A percentile compares a stretch with the other conserved stretches of the same genome.
These are phyloP conservation scores for Argentina anserina DNA, from an alignment of 306 rosid species.

Conservation along the genomic window DNA sequence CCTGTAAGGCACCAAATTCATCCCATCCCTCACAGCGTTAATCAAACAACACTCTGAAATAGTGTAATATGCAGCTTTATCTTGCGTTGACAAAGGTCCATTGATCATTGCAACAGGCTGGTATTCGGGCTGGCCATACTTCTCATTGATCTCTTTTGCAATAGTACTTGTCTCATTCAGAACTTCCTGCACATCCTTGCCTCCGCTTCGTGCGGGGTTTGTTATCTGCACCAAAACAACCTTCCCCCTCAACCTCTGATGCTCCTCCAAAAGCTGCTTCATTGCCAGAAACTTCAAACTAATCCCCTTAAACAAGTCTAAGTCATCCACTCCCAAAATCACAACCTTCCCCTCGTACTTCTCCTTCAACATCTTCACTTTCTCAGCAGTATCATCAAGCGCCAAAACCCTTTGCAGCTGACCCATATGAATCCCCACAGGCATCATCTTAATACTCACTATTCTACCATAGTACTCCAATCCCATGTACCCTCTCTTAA, in stretches of 20 bases:
- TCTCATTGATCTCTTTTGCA: slow-evolving; percentile 43
- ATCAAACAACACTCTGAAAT: slow-evolving; percentile 61
- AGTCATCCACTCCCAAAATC: slow-evolving; percentile 62
- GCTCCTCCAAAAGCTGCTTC: slow-evolving; percentile 42
- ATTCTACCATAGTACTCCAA: slow-evolving; percentile 64
- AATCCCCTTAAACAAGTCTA: slow-evolving; percentile 73
- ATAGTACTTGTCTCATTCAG: slow-evolving; percentile 41
- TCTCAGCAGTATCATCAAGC: slow-evolving; percentile 22
- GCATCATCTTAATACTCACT: slow-evolving; percentile 57
- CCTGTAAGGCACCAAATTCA: slow-evolving; percentile 69
- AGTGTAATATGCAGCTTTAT: slow-evolving; percentile 54
- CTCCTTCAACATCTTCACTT: slow-evolving; percentile 39
- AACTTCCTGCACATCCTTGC: slow-evolving; percentile 64
- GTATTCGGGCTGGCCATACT: slow-evolving; percentile 39
- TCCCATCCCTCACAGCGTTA: slow-evolving; percentile 72
- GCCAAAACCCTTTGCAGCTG: slow-evolving; percentile 44
- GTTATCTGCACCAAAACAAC: slow-evolving; percentile 67
- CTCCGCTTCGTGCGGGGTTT: slow-evolving; percentile 60
- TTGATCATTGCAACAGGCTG: slow-evolving; percentile 44
- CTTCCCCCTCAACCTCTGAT: slow-evolving; percentile 29
- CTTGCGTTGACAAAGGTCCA: slow-evolving; percentile 41
- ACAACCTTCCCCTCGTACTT: slow-evolving; percentile 43
- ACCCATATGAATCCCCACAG: slow-evolving; percentile 73
- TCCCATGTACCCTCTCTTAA: slow-evolving; percentile 74
- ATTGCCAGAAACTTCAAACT: slow-evolving; percentile 65